Base-by-base conservation (phyloP, 148 eudicot species). In the Persicaria maculosa region DNA sequence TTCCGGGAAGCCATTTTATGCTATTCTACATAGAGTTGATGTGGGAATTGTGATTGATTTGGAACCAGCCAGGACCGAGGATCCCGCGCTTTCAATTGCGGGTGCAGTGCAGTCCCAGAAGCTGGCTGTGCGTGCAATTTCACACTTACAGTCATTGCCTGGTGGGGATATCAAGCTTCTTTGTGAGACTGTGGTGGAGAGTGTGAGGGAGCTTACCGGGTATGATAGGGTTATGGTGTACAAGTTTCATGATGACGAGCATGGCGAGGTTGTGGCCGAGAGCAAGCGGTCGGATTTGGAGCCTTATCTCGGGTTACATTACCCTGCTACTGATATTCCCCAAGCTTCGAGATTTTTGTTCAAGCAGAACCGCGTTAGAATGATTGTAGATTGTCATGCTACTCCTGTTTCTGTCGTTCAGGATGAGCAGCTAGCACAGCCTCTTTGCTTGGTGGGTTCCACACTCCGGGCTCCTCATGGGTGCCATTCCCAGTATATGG, bases 61-160 rank as follows among this genome's bases (percentile, higher is more conserved):
- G 45, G 99, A 95, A 81, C 97, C 97, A 15, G 94, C 96, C 1
- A 82, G 88, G 78, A 86, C 91, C 1, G 92, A 88, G 84, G 97
- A 90, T 59, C 99, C 97, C 2, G 92, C 97, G 8, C 44, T 92
- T 50, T 90, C 92, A 0, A 87, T 95, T 79, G 97, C 92, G 1
- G 97, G 99, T 52, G 99, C 96, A 1, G 97, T 92, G 3, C 99
- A 95, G 81, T 95, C 99, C 3, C 99, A 95, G 87, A 95, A 90
- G 81, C 91, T 90, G 2, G 97, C 97, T 0, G 92, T 95, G 31
- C 78, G 94, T 50, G 97, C 97, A 1, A 92, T 95, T 68, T 90
- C 97, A 0, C 88, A 78, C 68, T 75, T 92, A 76, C 99, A 95
- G 74, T 87, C 99, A 0, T 85, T 95, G 55, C 99, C 99, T 0